Conservation (phyloP, 163 green algal species). For the Scenedesmus sp. region DNA sequence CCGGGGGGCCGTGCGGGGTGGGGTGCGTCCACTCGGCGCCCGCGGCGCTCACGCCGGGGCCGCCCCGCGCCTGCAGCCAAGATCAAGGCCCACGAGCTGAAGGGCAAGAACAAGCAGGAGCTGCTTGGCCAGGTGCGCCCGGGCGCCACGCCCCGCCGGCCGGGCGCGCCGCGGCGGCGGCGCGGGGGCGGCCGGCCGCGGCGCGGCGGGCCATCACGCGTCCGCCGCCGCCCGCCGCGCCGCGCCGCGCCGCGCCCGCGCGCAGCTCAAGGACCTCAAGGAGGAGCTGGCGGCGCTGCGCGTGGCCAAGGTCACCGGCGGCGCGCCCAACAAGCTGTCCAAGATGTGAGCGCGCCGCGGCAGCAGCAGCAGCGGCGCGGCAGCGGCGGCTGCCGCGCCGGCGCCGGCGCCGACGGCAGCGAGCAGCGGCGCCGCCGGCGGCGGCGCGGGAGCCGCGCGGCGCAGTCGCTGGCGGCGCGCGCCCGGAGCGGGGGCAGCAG, state of each 20-base stretch:
- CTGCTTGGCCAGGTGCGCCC: slow-evolving; percentile 81
- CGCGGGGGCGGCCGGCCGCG: too few relatives aligned
- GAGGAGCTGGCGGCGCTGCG: slow-evolving; percentile 92
- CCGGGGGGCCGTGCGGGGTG: too few relatives aligned
- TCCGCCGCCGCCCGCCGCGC: too few relatives aligned
- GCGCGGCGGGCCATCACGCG: too few relatives aligned
- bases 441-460: not conserved
- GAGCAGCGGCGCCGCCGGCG: too few relatives aligned
- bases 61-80: slow-evolving; percentile 66
- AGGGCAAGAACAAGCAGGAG: slow-evolving; percentile 93
- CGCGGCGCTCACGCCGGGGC: not conserved
- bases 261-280: slow-evolving; percentile 98
- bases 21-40: not conserved
- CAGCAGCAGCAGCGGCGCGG: not conserved
- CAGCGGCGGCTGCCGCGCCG: not conserved
- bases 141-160: too few relatives aligned
- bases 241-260: too few relatives aligned
- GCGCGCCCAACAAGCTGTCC: slow-evolving; percentile 98
- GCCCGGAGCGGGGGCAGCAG: not conserved
- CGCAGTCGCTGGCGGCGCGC: not conserved
- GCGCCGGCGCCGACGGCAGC: not conserved
- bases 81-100: slow-evolving; percentile 95
- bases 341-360: slow-evolving; percentile 87
- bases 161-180: too few relatives aligned
- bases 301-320: slow-evolving; percentile 99